phyloP scores from a whole-genome alignment of 768 basidiomycete species.

The Tephrocybe sp. region DNA sequence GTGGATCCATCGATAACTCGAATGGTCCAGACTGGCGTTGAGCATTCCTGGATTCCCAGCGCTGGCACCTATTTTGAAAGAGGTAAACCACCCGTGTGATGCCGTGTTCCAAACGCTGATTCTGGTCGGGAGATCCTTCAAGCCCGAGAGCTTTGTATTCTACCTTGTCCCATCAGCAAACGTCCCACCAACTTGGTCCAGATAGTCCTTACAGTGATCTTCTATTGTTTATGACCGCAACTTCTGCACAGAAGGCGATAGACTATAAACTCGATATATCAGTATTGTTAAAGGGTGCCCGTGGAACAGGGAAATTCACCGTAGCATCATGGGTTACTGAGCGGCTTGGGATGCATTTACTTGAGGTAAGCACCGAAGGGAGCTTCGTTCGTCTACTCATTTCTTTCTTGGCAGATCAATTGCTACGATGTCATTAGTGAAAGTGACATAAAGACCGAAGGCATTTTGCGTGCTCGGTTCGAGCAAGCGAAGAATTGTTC shows the following conservation, averaged over 20 bases:
- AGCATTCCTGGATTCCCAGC: slow-evolving; percentile 63
- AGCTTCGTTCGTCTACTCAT: background rate
- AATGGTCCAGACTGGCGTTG: slow-evolving; percentile 78
- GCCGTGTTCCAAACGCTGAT: background rate
- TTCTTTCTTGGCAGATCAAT: slow-evolving; percentile 57
- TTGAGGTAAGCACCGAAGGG: slow-evolving; percentile 54
- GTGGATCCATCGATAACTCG: slow-evolving; percentile 73
- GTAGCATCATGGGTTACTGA: slow-evolving; percentile 55
- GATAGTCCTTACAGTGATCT: slow-evolving; percentile 47
- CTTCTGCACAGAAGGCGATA: slow-evolving; percentile 53
- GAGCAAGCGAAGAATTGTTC: slow-evolving; percentile 77
- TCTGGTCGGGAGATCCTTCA: background rate
- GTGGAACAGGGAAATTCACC: slow-evolving; percentile 83
- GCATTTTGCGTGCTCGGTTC: slow-evolving; percentile 65
- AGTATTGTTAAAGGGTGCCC: slow-evolving; percentile 74
- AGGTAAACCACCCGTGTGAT: slow-evolving; percentile 33
- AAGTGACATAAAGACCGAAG: slow-evolving; percentile 73
- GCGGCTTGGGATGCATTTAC: slow-evolving; percentile 70
- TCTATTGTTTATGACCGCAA: slow-evolving; percentile 57
- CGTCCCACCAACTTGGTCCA: slow-evolving; percentile 28
- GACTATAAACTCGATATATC: slow-evolving; percentile 67
- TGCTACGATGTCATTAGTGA: slow-evolving; percentile 86
- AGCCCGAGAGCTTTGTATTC: slow-evolving; percentile 25
- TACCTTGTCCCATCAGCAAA: slow-evolving; percentile 18
- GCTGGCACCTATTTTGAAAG: slow-evolving; percentile 46